Conservation (phyloP, 352 stramenopile species). For the Phytophthora hibernalis region DNA sequence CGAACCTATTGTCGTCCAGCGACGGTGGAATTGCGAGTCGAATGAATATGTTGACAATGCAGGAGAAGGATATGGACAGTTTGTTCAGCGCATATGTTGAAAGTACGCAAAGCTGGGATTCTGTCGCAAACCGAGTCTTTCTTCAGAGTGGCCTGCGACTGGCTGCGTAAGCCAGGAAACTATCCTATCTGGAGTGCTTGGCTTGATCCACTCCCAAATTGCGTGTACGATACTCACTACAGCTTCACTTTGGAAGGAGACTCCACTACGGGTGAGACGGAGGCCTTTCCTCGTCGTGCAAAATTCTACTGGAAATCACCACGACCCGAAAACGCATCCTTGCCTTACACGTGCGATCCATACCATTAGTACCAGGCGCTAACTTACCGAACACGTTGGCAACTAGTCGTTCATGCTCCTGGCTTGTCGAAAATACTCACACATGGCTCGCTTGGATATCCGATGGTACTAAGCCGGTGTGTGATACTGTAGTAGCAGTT, state of each 20-base stretch:
- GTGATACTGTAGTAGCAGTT: slow-evolving; percentile 44
- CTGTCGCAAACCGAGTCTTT: slow-evolving; percentile 27
- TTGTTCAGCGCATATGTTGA: slow-evolving; percentile 24
- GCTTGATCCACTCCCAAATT: slow-evolving; percentile 46
- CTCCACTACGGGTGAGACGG: slow-evolving; percentile 6
- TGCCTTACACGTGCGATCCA: slow-evolving; percentile 53
- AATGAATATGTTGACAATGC: slow-evolving; percentile 30
- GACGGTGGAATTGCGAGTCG: slow-evolving; percentile 29
- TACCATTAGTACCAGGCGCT: slow-evolving; percentile 23
- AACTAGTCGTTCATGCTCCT: slow-evolving; percentile 50
- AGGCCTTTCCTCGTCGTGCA: slow-evolving; percentile 34
- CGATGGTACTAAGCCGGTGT: slow-evolving; percentile 28
- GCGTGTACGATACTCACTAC: slow-evolving; percentile 42
- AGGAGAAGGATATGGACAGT: slow-evolving; percentile 28
- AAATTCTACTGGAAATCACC: slow-evolving; percentile 48
- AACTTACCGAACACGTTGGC: slow-evolving; percentile 30
- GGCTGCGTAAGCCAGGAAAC: slow-evolving; percentile 45
- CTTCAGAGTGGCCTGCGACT: slow-evolving; percentile 52
- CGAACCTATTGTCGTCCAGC: slow-evolving; percentile 20
- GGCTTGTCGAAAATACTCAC: slow-evolving; percentile 38
- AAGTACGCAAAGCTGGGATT: slow-evolving; percentile 1
- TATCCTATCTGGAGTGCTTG: slow-evolving; percentile 50
- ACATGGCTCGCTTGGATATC: slow-evolving; percentile 48
- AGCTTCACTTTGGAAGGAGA: slow-evolving; percentile 36
- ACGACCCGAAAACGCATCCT: slow-evolving; percentile 37